Evolutionary conservation across 2,329 filamentous ascomycete species (phyloP), one percentile per base, ranked within the genome.

Genomic region (Cadophora sp.): DNA sequence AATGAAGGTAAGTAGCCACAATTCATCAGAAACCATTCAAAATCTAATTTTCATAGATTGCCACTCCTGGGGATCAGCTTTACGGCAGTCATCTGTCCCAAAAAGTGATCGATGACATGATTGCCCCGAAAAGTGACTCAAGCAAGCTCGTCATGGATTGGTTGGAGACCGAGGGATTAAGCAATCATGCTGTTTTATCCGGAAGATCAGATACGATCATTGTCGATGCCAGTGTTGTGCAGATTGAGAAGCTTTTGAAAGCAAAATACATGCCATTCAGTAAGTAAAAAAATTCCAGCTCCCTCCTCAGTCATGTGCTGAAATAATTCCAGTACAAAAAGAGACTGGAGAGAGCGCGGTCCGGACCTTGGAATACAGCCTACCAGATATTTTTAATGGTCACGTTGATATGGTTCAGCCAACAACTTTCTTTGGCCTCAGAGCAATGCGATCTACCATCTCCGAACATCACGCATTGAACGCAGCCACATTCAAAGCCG

Each of bases 331-430:
- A 76, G 74, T 68, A 45, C 68, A 72, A 27, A 47, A 67, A 11
- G 48, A 69, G 22, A 64, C 68, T 24, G 65, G 69, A 47, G 69
- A 73, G 4, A 65, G 47, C 9, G 66, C 68, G 4, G 58, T 75
- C 14, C 69, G 75, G 66, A 76, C 75, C 36, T 70, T 76, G 1
- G 62, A 74, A 41, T 76, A 76, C 70, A 75, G 73, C 51, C 68
- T 89, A 2, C 87, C 87, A 22, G 74, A 75, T 43, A 80, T 85
- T 68, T 79, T 89, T 8, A 84, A 87, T 71, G 80, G 80, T 50
- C 86, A 87, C 72, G 85, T 89, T 66, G 84, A 87, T 69, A 82
- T 84, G 22, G 83, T 89, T 41, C 85, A 89, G 74, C 87, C 87
- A 4, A 89, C 87, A 1, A 89, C 83, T 53, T 87, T 85, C 1